phyloP scores from a whole-genome alignment of 2,329 filamentous ascomycete genomes.

The Arthrobotrys megalospora region DNA sequence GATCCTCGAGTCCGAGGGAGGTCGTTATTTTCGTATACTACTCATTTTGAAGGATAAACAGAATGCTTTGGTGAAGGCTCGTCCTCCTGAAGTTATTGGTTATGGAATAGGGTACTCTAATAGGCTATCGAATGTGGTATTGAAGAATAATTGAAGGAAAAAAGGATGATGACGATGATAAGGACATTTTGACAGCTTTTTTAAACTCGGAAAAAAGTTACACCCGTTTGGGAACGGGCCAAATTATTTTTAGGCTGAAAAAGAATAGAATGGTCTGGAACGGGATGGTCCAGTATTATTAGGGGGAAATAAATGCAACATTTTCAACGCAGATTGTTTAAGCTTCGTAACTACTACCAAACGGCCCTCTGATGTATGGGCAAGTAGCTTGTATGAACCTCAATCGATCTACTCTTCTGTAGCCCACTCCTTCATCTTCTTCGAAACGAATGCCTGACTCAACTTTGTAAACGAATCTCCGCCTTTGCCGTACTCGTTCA shows the following conservation, averaged over 20 bases:
- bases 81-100: neutral
- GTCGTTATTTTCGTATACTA: conserved; percentile 46
- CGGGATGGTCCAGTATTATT: neutral
- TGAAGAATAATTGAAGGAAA: neutral
- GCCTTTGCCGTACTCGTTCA: conserved; percentile 27
- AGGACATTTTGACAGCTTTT: conserved; percentile 4
- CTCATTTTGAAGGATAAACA: conserved; percentile 37
- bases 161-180: neutral
- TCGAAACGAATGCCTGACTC: conserved; percentile 32
- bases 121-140: neutral
- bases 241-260: conserved; percentile 23
- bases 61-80: neutral
- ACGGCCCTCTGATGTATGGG: too few relatives aligned
- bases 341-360: too few relatives aligned
- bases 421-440: conserved; percentile 48
- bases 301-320: conserved; percentile 2
- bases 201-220: conserved; percentile 8
- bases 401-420: neutral
- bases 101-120: neutral
- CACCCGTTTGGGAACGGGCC: neutral
- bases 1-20: conserved; percentile 6
- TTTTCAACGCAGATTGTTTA: conserved; percentile 12
- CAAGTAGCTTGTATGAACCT: too few relatives aligned
- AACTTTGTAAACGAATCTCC: conserved; percentile 25
- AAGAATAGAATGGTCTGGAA: neutral